Conservation (phyloP, 2,329 filamentous ascomycete genomes). For the Pseudocercospora macadamiae region DNA sequence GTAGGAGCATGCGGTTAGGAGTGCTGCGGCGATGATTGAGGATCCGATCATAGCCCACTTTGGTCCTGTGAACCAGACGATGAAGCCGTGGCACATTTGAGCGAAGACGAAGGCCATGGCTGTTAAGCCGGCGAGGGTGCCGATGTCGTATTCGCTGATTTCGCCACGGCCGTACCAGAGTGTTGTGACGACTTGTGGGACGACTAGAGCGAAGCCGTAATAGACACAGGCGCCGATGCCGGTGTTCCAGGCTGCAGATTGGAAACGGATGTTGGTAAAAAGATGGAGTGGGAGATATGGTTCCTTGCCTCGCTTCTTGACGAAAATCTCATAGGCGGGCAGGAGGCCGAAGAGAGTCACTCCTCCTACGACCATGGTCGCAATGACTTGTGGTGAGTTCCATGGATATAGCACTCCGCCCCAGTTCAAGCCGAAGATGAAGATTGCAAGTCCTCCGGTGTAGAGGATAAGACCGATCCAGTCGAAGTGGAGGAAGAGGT, state of each 20-base stretch:
- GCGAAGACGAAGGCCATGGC: constrained; percentile 34
- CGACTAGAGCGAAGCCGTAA: constrained; percentile 31
- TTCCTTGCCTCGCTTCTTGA: constrained; percentile 28
- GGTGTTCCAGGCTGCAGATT: constrained; percentile 31
- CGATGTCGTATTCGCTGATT: constrained; percentile 33
- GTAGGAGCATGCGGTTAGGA: constrained; percentile 27
- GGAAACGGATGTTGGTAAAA: constrained; percentile 33
- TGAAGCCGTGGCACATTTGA: constrained; percentile 32
- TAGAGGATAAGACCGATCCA: constrained; percentile 32
- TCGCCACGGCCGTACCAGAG: constrained; percentile 30
- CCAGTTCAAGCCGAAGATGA: constrained; percentile 35
- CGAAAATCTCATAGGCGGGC: constrained; percentile 30
- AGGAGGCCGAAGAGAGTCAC: constrained; percentile 29
- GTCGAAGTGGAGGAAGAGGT: constrained; percentile 32
- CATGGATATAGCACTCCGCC: constrained; percentile 38
- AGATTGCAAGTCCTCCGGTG: constrained; percentile 28
- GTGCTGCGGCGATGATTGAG: constrained; percentile 26
- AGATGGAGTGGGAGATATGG: constrained; percentile 33
- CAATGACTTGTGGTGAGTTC: constrained; percentile 34
- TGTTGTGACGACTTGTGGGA: constrained; percentile 31
- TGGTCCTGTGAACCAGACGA: constrained; percentile 31
- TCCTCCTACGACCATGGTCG: constrained; percentile 33
- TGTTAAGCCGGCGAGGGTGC: constrained; percentile 29
- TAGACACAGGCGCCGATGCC: constrained; percentile 31
- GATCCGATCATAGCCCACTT: constrained; percentile 33